Base-by-base conservation (phyloP, 108 stramenopile genomes). In the Licmophora abbreviata region DNA sequence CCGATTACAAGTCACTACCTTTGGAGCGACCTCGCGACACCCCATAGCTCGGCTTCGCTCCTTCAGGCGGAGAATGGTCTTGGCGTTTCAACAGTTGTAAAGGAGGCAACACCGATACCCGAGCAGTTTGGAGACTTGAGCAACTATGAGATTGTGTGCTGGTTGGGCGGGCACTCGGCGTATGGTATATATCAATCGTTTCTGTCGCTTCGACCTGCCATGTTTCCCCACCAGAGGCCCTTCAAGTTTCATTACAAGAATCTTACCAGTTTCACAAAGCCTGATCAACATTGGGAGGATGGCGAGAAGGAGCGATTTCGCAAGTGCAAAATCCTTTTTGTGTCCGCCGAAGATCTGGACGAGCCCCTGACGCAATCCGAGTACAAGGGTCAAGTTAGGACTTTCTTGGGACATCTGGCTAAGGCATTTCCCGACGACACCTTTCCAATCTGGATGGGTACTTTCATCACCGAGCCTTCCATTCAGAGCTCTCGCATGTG, bases 121-220 rank as follows among this genome's bases (percentile, higher is more conserved):
- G 12, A 48, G 17, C 0, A 15, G 10, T 78, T 78, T 49, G 22
- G 23, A 4, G 45, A 50, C 8, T 38, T 78, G 42, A 38, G 58
- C 25, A 78, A 78, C 41, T 78, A 78, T 29, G 77, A 78, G 44
- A 31, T 78, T 4, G 56, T 78, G 0, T 78, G 77, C 47, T 78
- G 68, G 63, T 34, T 78, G 11, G 77, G 77, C n/a, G 51, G 60
- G n/a, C 20, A 54, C 1, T 69, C 68, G 6, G 68, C 68, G 15
- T 9, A 48, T 10, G 12, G 14, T 10, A 23, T 66, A 2, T 36
- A 48, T 17, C 26, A 44, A 5, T 29, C 63, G 1, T 78, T 78
- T 46, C 30, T 60, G 18, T n/a, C 54, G 11, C 22, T 70, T 0
- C 59, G 61, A 49, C 44, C 57, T 10, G 26, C 25, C 4, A 30